Evolutionary conservation across 805 yeast species (phyloP).

Genomic region (Zygosaccharomyces gambellarensis): DNA sequence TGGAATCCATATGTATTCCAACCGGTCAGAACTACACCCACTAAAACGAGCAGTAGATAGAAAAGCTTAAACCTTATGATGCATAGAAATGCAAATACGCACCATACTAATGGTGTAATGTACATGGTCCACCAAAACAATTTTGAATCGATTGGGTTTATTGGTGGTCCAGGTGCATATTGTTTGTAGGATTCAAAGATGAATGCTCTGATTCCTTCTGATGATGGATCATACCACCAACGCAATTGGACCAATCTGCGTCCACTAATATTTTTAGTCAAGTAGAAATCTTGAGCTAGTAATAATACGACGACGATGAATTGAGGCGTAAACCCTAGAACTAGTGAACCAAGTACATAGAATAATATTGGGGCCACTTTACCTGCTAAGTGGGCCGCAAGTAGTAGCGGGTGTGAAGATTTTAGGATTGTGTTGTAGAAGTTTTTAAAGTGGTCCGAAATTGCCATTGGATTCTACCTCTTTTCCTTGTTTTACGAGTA

Average conservation of each 20-base stretch:
- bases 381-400: constrained; percentile 30
- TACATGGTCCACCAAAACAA: constrained; percentile 82
- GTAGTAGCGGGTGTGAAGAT: constrained; percentile 33
- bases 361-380: constrained; percentile 32
- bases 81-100: constrained; percentile 68
- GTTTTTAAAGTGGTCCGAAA: constrained; percentile 22
- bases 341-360: constrained; percentile 31
- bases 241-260: constrained; percentile 83
- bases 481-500: neutral
- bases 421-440: constrained; percentile 34
- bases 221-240: constrained; percentile 89
- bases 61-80: constrained; percentile 70
- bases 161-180: constrained; percentile 40
- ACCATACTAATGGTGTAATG: constrained; percentile 72
- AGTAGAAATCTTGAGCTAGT: constrained; percentile 90
- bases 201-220: constrained; percentile 26
- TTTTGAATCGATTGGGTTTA: constrained; percentile 88
- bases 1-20: constrained; percentile 90
- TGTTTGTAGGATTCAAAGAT: constrained; percentile 35
- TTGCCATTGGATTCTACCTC: neutral
- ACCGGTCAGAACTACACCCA: constrained; percentile 66
- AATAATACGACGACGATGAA: constrained; percentile 74
- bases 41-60: constrained; percentile 54
- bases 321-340: constrained; percentile 38
- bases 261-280: constrained; percentile 86